Conservation (phyloP, 192 early-diverging fungal genomes). For the Jimgerdemannia flammicorona region DNA sequence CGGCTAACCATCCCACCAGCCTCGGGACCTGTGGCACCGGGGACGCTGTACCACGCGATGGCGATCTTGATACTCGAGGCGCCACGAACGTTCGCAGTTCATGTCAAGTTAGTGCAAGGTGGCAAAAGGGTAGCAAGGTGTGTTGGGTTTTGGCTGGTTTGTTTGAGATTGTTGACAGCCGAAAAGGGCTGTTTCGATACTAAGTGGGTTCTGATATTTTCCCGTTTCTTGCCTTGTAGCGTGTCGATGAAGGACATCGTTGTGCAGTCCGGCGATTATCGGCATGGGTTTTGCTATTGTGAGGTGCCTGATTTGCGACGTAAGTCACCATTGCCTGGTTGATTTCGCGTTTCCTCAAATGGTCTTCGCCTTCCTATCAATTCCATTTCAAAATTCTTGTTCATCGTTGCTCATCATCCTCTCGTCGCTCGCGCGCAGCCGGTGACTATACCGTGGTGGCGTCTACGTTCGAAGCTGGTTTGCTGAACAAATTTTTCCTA, state of each 20-base stretch:
- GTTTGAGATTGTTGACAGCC: too few species aligned
- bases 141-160: constrained; percentile 30
- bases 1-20: constrained; percentile 45
- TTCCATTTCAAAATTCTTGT: too few species aligned
- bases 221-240: constrained; percentile 16
- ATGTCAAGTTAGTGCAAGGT: constrained; percentile 65
- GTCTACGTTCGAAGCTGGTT: constrained; percentile 73
- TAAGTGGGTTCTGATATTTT: too few species aligned
- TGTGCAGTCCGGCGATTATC: constrained; percentile 71
- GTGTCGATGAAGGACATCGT: constrained; percentile 57
- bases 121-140: constrained; percentile 71
- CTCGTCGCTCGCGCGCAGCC: too few species aligned
- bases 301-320: constrained; percentile 56
- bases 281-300: constrained; percentile 72
- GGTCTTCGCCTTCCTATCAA: too few species aligned
- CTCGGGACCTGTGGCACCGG: constrained; percentile 7
- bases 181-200: too few species aligned
- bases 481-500: constrained; percentile 65
- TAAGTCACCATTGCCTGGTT: too few species aligned
- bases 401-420: too few species aligned
- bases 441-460: constrained; percentile 77
- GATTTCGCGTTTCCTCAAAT: too few species aligned
- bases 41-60: constrained; percentile 17
- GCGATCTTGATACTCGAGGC: constrained; percentile 64
- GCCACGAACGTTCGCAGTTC: constrained; percentile 56